Conservation (phyloP, 371 early-diverging fungal genomes). For the Zopfochytrium polystomum region DNA sequence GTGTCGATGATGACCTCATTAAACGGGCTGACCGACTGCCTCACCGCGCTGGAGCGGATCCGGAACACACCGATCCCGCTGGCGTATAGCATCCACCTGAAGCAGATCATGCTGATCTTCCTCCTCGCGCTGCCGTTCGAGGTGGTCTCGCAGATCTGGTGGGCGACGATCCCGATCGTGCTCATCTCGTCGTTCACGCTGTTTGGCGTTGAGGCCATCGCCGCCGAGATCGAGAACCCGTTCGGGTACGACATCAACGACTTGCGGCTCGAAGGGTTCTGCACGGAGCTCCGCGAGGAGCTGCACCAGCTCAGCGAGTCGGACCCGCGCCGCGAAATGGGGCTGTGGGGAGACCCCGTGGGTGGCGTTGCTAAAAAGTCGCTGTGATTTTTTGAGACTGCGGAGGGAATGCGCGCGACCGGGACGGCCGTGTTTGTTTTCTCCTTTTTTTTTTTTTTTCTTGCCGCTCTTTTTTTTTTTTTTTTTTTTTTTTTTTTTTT, state of each 20-base stretch:
- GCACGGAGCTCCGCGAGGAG: conserved; percentile 20
- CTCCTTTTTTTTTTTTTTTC: too few species aligned
- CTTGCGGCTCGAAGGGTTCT: conserved; percentile 18
- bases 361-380: too few species aligned
- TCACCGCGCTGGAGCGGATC: conserved; percentile 70
- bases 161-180: conserved; percentile 49
- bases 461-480: too few species aligned
- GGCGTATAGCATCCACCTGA: conserved; percentile 73
- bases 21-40: conserved; percentile 54
- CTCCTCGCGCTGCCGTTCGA: conserved; percentile 69
- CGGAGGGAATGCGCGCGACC: too few species aligned
- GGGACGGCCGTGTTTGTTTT: too few species aligned
- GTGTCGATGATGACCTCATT: conserved; percentile 18
- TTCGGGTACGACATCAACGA: conserved; percentile 59
- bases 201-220: conserved; percentile 69
- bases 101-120: conserved; percentile 68
- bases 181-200: conserved; percentile 63
- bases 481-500: too few species aligned
- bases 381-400: too few species aligned
- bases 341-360: too few species aligned
- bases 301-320: conserved; percentile 9
- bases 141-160: conserved; percentile 36
- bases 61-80: conserved; percentile 73
- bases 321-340: too few species aligned
- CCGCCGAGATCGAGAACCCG: conserved; percentile 49